These are phyloP conservation scores for Sarcodon sp. DNA, from an alignment of 768 basidiomycete species.

Conservation along the genomic window DNA sequence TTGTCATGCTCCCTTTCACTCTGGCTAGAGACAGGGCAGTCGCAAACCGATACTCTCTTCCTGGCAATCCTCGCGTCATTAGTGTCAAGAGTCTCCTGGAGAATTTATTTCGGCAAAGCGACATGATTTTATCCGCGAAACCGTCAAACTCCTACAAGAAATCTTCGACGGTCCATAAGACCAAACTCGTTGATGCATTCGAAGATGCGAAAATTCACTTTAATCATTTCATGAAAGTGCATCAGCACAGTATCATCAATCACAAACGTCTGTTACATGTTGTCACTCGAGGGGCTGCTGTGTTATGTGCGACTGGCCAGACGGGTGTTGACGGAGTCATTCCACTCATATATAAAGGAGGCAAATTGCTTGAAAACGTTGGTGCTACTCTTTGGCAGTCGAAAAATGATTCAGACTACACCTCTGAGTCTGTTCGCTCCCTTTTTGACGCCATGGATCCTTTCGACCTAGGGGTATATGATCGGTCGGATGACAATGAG, in stretches of 20 bases:
- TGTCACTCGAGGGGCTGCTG: conserved; percentile 15
- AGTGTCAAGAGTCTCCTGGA: conserved; percentile 5
- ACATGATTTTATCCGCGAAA: background rate
- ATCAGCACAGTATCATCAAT: conserved; percentile 9
- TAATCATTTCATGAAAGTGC: conserved; percentile 19
- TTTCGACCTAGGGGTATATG: conserved; percentile 8
- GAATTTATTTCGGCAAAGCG: conserved; percentile 3
- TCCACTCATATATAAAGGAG: conserved; percentile 10
- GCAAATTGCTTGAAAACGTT: conserved; percentile 8
- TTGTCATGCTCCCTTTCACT: conserved; percentile 8
- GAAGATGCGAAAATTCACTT: conserved; percentile 12
- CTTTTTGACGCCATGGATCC: conserved; percentile 16
- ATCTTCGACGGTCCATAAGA: background rate
- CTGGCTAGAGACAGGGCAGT: conserved; percentile 13
- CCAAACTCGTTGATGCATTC: conserved; percentile 9
- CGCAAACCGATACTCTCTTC: background rate
- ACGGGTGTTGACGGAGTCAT: conserved; percentile 14
- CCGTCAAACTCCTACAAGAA: background rate
- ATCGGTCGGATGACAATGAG: conserved; percentile 8
- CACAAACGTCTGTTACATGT: conserved; percentile 10
- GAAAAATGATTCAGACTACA: conserved; percentile 11
- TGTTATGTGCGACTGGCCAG: conserved; percentile 13
- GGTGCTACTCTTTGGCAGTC: conserved; percentile 14
- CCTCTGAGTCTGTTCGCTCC: background rate
- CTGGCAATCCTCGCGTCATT: conserved; percentile 1